Evolutionary conservation across 2,329 filamentous ascomycete species (phyloP).

Genomic region (Juglanconis oblonga): DNA sequence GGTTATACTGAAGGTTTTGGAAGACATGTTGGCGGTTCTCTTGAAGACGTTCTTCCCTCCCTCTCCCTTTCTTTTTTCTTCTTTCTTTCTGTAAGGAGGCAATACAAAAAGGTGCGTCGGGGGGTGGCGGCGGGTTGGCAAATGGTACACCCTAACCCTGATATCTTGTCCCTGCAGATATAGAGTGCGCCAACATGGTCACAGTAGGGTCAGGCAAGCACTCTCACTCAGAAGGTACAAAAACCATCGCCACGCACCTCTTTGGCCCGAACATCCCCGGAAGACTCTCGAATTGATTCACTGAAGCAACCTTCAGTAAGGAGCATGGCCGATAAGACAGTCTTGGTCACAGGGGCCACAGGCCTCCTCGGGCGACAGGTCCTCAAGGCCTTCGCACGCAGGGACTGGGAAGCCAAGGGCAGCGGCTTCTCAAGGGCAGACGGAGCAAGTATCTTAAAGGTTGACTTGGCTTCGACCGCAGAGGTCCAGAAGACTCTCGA

Average conservation of each 20-base stretch:
- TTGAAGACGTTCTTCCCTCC: too few relatives aligned
- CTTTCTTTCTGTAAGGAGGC: too few relatives aligned
- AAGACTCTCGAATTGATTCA: background rate
- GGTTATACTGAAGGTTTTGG: too few relatives aligned
- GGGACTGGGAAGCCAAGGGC: slow-evolving; percentile 68
- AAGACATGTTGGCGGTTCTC: too few relatives aligned
- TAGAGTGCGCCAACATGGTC: too few relatives aligned
- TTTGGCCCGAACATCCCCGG: background rate
- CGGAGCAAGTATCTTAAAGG: slow-evolving; percentile 63
- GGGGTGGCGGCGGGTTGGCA: too few relatives aligned
- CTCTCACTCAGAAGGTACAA: too few relatives aligned
- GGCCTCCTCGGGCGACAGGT: slow-evolving; percentile 82
- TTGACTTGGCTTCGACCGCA: slow-evolving; percentile 46
- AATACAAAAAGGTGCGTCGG: too few relatives aligned
- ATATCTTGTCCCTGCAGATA: too few relatives aligned
- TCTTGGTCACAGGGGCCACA: slow-evolving; percentile 78
- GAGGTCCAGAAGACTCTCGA: slow-evolving; percentile 52
- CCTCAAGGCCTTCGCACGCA: slow-evolving; percentile 63
- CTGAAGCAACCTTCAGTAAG: background rate
- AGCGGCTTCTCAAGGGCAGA: slow-evolving; percentile 73
- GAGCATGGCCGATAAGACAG: slow-evolving; percentile 46
- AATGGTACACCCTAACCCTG: too few relatives aligned
- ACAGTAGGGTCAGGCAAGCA: too few relatives aligned
- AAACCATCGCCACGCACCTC: background rate
- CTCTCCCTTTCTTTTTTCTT: too few relatives aligned